Evolutionary conservation across 208 protist genomes (phyloP).

Genomic region (Trypanosoma lewisi): DNA sequence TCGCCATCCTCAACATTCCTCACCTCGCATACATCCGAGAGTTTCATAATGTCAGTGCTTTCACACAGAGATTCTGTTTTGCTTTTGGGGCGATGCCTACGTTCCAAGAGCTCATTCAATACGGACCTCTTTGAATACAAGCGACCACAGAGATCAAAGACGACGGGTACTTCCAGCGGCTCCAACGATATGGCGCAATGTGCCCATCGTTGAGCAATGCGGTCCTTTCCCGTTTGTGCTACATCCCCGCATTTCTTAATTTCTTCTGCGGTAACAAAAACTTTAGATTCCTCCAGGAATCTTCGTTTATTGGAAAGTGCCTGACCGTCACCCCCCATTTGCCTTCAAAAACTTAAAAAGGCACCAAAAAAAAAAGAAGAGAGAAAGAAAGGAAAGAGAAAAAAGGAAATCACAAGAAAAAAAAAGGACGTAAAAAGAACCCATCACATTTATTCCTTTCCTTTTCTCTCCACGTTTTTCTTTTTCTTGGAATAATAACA

Average conservation of each 20-base stretch:
- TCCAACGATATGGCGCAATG: conserved; percentile 62
- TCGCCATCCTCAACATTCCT: conserved; percentile 28
- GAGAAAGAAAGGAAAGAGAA: neutral
- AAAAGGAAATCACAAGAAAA: neutral
- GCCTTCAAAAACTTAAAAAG: neutral
- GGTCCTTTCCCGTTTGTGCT: conserved; percentile 25
- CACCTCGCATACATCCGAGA: conserved; percentile 63
- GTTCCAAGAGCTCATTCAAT: conserved; percentile 42
- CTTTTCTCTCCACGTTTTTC: too few relatives aligned
- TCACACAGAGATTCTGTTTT: neutral
- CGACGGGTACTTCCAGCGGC: conserved; percentile 49
- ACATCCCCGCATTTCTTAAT: conserved; percentile 21
- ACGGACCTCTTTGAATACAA: conserved; percentile 69
- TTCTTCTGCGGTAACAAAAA: conserved; percentile 37
- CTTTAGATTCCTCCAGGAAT: conserved; percentile 47
- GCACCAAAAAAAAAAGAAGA: conserved; percentile 1
- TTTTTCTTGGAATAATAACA: too few relatives aligned
- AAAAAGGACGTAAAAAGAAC: conserved; percentile 12
- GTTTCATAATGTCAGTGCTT: conserved; percentile 25
- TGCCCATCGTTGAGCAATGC: conserved; percentile 36
- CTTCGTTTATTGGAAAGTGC: conserved; percentile 73
- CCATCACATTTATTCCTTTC: conserved; percentile 5
- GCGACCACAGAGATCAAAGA: conserved; percentile 62
- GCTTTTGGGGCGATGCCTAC: conserved; percentile 12
- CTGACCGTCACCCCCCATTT: conserved; percentile 82